phyloP scores from a whole-genome alignment of 2,329 filamentous ascomycete genomes.

The Xylaria arbuscula region DNA sequence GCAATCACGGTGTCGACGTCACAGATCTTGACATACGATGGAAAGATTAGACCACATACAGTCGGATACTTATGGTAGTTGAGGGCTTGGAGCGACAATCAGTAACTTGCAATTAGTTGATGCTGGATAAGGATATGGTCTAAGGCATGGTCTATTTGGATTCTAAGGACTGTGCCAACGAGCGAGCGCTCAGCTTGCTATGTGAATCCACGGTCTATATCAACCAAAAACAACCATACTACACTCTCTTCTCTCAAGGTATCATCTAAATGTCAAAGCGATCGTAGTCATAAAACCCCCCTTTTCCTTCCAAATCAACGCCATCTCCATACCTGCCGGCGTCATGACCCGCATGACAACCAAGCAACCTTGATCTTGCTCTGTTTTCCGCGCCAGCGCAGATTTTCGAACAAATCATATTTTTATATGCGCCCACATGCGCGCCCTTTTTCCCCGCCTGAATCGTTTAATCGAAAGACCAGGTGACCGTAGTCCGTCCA shows the following conservation, averaged over 20 bases:
- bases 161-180: background rate
- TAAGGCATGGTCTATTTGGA: background rate
- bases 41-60: no score
- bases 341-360: constrained; percentile 25
- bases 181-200: constrained; percentile 1
- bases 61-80: no score
- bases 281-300: constrained; percentile 7
- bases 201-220: background rate
- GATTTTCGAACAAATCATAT: constrained; percentile 6
- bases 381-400: constrained; percentile 11
- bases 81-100: background rate
- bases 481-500: constrained; percentile 44
- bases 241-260: background rate
- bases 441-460: no score
- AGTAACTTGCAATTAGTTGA: background rate
- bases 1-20: no score
- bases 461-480: constrained; percentile 37
- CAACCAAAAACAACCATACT: background rate
- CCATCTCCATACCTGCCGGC: background rate
- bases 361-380: background rate
- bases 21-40: no score
- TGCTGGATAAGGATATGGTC: background rate
- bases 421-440: no score
- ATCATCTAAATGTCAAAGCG: constrained; percentile 4
- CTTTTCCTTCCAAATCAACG: background rate